Conservation (phyloP, 768 basidiomycete species). For the Auricularia sp. region DNA sequence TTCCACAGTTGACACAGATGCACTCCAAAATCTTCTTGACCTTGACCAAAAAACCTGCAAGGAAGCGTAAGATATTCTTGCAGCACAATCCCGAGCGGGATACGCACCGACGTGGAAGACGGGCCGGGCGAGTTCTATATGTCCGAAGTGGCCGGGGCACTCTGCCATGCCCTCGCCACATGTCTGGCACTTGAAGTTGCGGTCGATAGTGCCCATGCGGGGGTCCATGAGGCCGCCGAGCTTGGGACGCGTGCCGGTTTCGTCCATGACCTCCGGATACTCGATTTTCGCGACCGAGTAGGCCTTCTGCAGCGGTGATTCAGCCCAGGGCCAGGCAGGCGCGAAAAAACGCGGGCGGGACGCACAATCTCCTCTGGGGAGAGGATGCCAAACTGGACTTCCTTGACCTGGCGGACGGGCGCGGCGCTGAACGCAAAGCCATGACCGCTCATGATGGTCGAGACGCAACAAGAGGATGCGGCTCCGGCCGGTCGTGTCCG, state of each 20-base stretch:
- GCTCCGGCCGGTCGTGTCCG: background rate
- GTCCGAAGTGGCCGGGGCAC: constrained; percentile 98
- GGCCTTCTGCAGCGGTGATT: constrained; percentile 64
- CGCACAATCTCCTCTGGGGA: constrained; percentile 97
- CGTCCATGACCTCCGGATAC: constrained; percentile 98
- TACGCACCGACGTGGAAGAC: constrained; percentile 89
- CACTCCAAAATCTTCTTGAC: constrained; percentile 99
- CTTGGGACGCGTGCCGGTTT: constrained; percentile 82
- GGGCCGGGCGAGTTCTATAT: constrained; percentile 94
- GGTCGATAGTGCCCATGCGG: constrained; percentile 93
- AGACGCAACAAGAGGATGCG: background rate
- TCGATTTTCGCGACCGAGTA: constrained; percentile 98
- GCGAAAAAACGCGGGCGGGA: constrained; percentile 13
- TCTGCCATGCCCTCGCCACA: constrained; percentile 99
- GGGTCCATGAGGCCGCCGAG: constrained; percentile 95
- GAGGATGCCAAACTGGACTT: constrained; percentile 97
- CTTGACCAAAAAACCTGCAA: constrained; percentile 86
- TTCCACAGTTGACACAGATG: constrained; percentile 98
- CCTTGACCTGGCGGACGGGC: constrained; percentile 89
- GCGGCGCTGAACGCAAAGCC: constrained; percentile 89
- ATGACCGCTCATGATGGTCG: constrained; percentile 60
- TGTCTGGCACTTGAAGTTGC: constrained; percentile 98
- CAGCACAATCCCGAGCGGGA: background rate
- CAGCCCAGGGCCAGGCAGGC: background rate
- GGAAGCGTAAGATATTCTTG: background rate